These are phyloP conservation scores for Penicillium sp. DNA, from an alignment of 2,329 filamentous ascomycete genomes.

Conservation along the genomic window DNA sequence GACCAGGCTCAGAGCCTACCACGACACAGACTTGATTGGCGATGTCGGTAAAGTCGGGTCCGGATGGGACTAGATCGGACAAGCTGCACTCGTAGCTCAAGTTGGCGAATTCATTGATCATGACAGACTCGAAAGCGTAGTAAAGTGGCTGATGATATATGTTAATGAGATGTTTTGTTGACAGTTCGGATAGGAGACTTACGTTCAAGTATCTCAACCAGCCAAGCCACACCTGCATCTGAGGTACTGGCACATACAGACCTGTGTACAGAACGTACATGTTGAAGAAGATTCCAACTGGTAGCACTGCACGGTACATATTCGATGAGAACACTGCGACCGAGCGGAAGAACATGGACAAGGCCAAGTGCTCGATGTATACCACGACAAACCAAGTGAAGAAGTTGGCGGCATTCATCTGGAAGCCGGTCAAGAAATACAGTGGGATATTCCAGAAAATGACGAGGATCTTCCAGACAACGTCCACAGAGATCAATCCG, in stretches of 20 bases:
- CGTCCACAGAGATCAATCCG: slow-evolving; percentile 74
- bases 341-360: slow-evolving; percentile 74
- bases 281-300: slow-evolving; percentile 30
- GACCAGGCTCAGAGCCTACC: slow-evolving; percentile 62
- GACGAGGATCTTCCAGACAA: slow-evolving; percentile 68
- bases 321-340: slow-evolving; percentile 72
- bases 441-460: slow-evolving; percentile 72
- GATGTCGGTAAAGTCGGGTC: no score
- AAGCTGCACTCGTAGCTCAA: no score
- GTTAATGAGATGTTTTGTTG: no score
- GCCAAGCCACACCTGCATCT: no score
- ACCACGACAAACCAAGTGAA: slow-evolving; percentile 69
- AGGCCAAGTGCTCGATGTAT: slow-evolving; percentile 50
- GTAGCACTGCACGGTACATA: slow-evolving; percentile 80
- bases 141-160: no score
- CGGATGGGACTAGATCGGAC: no score
- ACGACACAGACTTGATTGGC: slow-evolving; percentile 24
- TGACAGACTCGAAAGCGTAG: no score
- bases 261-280: no score
- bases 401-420: slow-evolving; percentile 66
- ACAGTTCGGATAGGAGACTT: no score
- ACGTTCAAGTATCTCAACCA: no score
- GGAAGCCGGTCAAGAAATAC: slow-evolving; percentile 71
- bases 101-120: no score
- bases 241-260: no score